These are phyloP conservation scores for Leccinum holopus DNA, from an alignment of 1,284 basidiomycete genomes.

Conservation along the genomic window DNA sequence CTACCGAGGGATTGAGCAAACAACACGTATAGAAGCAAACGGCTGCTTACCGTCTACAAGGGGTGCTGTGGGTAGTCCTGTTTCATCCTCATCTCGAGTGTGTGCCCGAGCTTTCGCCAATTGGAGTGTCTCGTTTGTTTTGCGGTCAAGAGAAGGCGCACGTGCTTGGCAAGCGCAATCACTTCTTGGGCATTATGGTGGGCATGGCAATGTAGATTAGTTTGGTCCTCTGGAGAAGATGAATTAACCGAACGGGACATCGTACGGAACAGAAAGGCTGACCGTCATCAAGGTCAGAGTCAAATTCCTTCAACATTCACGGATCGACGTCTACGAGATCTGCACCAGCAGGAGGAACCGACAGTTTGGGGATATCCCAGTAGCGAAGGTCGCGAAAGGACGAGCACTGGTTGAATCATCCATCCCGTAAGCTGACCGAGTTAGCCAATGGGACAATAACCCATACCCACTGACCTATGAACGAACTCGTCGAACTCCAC, in stretches of 20 bases:
- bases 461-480: constrained; percentile 37
- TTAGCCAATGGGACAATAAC: too few relatives aligned
- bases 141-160: constrained; percentile 67
- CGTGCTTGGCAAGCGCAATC: constrained; percentile 72
- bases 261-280: constrained; percentile 22
- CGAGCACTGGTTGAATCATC: constrained; percentile 17
- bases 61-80: constrained; percentile 31
- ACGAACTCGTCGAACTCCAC: too few relatives aligned
- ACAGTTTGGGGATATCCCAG: constrained; percentile 52
- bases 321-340: constrained; percentile 55
- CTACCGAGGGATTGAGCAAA: constrained; percentile 40
- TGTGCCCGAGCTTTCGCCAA: constrained; percentile 66
- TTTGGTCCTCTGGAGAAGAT: constrained; percentile 66
- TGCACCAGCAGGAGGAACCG: constrained; percentile 54
- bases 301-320: constrained; percentile 69
- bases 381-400: constrained; percentile 49
- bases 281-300: constrained; percentile 85
- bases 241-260: constrained; percentile 1
- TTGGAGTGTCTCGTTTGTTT: constrained; percentile 73
- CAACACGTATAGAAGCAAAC: neutral
- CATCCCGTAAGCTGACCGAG: neutral
- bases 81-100: constrained; percentile 49
- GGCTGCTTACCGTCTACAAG: constrained; percentile 68
- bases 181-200: constrained; percentile 90
- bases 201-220: constrained; percentile 88